Conservation (phyloP, 495 filamentous ascomycete genomes). For the Aspergillus bertholletiae region DNA sequence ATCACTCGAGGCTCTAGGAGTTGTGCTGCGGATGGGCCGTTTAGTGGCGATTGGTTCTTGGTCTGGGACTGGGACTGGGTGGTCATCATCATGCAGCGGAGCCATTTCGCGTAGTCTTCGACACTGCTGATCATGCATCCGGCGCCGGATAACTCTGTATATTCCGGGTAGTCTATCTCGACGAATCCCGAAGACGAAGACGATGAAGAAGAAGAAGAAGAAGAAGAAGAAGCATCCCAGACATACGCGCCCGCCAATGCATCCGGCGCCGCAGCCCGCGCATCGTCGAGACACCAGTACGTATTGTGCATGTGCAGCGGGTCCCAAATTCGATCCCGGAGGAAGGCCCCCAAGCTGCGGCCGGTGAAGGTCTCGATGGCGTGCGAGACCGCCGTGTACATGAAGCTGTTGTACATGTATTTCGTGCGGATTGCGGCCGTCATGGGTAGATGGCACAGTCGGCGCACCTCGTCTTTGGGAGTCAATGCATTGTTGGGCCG, state of each 20-base stretch:
- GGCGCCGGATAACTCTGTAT: slow-evolving; percentile 35
- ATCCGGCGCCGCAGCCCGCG: slow-evolving; percentile 7
- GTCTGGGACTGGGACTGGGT: too few species aligned
- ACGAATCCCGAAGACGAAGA: too few species aligned
- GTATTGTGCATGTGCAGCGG: slow-evolving; percentile 47
- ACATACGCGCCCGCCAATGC: slow-evolving; percentile 25
- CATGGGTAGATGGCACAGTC: slow-evolving; percentile 41
- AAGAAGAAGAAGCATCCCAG: slow-evolving; percentile 18
- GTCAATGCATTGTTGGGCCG: slow-evolving; percentile 14
- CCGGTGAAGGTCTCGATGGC: slow-evolving; percentile 28
- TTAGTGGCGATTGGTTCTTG: too few species aligned
- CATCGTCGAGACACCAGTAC: slow-evolving; percentile 41
- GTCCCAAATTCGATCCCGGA: slow-evolving; percentile 42
- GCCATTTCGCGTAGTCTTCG: slow-evolving; percentile 47
- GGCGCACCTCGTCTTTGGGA: slow-evolving; percentile 29
- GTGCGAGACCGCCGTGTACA: slow-evolving; percentile 45
- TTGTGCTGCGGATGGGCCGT: too few species aligned
- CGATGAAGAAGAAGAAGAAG: too few species aligned
- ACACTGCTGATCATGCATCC: slow-evolving; percentile 47
- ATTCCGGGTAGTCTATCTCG: background rate
- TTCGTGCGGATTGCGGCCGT: slow-evolving; percentile 32
- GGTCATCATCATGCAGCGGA: slow-evolving; percentile 20
- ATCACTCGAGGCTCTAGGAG: slow-evolving; percentile 14
- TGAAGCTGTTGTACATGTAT: slow-evolving; percentile 52
- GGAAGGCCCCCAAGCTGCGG: slow-evolving; percentile 35